These are phyloP conservation scores for Aphanomyces cochlioides DNA, from an alignment of 352 stramenopile species.

Conservation along the genomic window DNA sequence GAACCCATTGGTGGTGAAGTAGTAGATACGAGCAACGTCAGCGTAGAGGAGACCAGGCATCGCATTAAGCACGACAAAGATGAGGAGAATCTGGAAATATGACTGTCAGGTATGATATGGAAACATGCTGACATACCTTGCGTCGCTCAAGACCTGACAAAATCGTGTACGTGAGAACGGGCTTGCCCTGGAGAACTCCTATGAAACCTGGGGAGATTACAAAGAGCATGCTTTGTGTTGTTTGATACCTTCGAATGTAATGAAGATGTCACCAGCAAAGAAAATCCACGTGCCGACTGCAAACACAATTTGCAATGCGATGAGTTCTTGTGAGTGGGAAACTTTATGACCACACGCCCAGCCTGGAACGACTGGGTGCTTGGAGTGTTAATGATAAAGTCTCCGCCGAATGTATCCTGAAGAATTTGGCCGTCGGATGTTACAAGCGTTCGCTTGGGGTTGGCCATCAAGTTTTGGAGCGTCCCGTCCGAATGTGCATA, in stretches of 20 bases:
- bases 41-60: conserved; percentile 13
- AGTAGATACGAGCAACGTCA: conserved; percentile 23
- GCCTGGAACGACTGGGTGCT: conserved; percentile 12
- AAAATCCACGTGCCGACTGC: conserved; percentile 2
- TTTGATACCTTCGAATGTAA: conserved; percentile 24
- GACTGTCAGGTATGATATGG: neutral
- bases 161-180: conserved; percentile 21
- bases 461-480: conserved; percentile 2
- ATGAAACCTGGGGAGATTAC: conserved; percentile 4
- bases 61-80: neutral
- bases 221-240: neutral
- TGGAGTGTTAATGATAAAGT: conserved; percentile 21
- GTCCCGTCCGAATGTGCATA: conserved; percentile 17
- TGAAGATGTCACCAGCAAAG: conserved; percentile 6
- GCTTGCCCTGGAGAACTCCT: conserved; percentile 20
- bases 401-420: neutral
- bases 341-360: conserved; percentile 19
- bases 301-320: conserved; percentile 23
- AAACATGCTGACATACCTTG: conserved; percentile 15
- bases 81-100: conserved; percentile 9
- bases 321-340: neutral
- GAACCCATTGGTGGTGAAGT: conserved; percentile 20
- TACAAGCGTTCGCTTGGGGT: conserved; percentile 10
- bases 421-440: neutral
- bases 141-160: conserved; percentile 23